Conservation (phyloP, 139 green algal genomes). For the Tetradesmus obliquus region DNA sequence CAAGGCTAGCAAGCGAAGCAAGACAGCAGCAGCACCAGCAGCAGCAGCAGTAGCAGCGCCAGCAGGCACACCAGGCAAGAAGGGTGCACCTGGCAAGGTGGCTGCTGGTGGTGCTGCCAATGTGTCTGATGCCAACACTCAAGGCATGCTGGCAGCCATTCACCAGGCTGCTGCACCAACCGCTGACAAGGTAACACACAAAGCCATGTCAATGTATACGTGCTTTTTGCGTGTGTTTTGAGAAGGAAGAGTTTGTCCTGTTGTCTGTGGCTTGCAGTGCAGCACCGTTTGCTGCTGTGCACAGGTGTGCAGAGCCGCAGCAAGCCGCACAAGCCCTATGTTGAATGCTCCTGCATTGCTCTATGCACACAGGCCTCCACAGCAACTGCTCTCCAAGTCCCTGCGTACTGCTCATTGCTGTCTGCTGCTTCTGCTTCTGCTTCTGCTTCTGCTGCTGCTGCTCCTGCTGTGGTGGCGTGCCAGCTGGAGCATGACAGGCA, state of each 20-base stretch:
- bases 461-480: not conserved
- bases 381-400: not conserved
- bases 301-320: too few species aligned
- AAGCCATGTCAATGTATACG: not conserved
- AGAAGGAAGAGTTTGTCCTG: too few species aligned
- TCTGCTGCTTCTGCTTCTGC: not conserved
- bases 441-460: not conserved
- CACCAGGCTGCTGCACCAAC: not conserved
- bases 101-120: not conserved
- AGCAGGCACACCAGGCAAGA: not conserved
- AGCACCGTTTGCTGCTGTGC: too few species aligned
- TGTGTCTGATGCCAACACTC: not conserved
- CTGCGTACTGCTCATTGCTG: not conserved
- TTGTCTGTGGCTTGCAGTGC: too few species aligned
- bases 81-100: not conserved
- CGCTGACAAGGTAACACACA: not conserved
- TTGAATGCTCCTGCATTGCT: not conserved
- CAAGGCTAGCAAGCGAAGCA: conserved; percentile 3
- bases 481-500: not conserved
- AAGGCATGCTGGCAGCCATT: not conserved
- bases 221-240: too few species aligned
- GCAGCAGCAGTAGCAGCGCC: not conserved
- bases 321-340: not conserved
- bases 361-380: not conserved
- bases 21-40: not conserved